Base-by-base conservation (phyloP, 225 moss, liverwort and hornwort species). In the Pseudoscleropodium purum region DNA sequence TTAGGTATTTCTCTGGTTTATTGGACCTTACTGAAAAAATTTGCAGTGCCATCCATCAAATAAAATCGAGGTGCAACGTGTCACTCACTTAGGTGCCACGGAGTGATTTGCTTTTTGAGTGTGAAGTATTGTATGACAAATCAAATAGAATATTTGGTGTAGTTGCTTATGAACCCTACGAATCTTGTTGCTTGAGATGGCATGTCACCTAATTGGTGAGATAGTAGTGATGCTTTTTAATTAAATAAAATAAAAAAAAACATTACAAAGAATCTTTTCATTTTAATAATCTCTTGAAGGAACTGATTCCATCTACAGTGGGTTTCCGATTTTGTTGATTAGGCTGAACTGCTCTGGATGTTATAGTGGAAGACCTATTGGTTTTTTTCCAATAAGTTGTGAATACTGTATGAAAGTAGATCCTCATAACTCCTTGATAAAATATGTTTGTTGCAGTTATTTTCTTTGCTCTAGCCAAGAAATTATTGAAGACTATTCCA, bases 401-500 rank as follows among this genome's bases (percentile, higher is more conserved):
- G 30, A 67, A 31, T 79, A 17, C 59, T 77, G 64, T 84, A 47
- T 24, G 64, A 52, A 76, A n/a, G 37, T 75, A 47, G 63, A 78
- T 85, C 36, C 64, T 81, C 36, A 60, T 11, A 30, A 52, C 64
- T 47, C 21, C 52, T 63, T 56, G 77, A 61, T 79, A 52, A 67
- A 78, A 30, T 21, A 64, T 23, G 11, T 63, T 66, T 87, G 33
- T 85, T 89, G 87, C 92, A 94, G 93, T 37, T 73, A 7, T 85
- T 81, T 70, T 34, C 59, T 92, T 83, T 76, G 18, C 82, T 64
- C 4, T 92, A 37, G 59, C 15, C 37, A 54, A 63, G 4, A 92
- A 86, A 61, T 56, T 93, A 29, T 11, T 92, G 88, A 94, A 94
- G 89, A 92, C 81, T 56, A 52, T 77, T 85, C 91, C 91, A 34